These are phyloP conservation scores for Botrytis tulipae DNA, from an alignment of 2,329 filamentous ascomycete genomes.

Conservation along the genomic window DNA sequence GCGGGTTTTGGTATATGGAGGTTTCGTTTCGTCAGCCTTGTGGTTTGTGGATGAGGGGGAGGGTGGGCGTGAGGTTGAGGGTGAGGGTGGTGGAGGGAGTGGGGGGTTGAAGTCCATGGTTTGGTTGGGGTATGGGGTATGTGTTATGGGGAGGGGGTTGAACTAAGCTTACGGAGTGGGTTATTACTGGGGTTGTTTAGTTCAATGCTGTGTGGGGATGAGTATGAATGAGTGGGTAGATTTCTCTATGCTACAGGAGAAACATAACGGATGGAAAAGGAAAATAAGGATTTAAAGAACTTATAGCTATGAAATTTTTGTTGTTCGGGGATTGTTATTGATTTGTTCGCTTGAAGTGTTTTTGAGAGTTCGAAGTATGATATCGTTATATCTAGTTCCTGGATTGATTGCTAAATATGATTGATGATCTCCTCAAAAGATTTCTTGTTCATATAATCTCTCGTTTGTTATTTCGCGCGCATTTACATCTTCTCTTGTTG, in stretches of 20 bases:
- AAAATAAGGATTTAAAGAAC: background rate
- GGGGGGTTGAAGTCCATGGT: background rate
- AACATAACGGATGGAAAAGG: background rate
- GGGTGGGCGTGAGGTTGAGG: rapidly evolving
- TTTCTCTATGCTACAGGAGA: background rate
- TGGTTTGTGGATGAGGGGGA: background rate
- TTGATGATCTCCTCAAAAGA: background rate
- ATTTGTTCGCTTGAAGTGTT: background rate
- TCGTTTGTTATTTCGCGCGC: background rate
- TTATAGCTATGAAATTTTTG: background rate
- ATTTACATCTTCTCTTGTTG: no score
- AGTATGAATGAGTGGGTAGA: background rate
- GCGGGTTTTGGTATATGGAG: no score
- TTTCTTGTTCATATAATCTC: background rate
- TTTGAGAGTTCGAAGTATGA: rapidly evolving
- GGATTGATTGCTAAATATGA: no score
- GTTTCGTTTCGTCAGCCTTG: no score
- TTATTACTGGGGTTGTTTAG: background rate
- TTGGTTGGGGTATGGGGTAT: background rate
- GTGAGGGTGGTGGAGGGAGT: background rate
- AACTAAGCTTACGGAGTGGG: background rate
- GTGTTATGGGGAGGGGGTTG: background rate
- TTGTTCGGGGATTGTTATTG: background rate
- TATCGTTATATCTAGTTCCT: background rate
- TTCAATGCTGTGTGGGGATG: background rate